These are phyloP conservation scores for Cyberlindnera sargentensis DNA, from an alignment of 805 yeast species.

Conservation along the genomic window DNA sequence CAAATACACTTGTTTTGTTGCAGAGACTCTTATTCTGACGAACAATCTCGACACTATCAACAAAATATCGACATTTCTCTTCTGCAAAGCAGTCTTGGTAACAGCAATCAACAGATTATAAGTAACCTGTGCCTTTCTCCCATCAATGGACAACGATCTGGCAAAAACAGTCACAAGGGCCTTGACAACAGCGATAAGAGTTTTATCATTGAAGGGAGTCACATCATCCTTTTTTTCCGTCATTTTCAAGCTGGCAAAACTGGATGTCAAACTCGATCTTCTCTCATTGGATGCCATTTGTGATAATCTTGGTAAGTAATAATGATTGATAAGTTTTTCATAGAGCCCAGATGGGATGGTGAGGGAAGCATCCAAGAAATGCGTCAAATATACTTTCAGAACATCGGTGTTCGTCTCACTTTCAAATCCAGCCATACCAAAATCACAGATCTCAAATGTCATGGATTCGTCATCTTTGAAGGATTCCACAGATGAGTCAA, in stretches of 20 bases:
- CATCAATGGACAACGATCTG: slow-evolving; percentile 19
- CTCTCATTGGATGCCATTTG: slow-evolving; percentile 9
- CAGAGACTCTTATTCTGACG: slow-evolving; percentile 45
- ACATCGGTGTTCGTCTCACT: slow-evolving; percentile 21
- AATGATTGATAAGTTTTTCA: slow-evolving; percentile 19
- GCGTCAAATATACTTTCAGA: slow-evolving; percentile 24
- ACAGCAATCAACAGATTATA: slow-evolving; percentile 24
- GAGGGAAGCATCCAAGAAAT: slow-evolving; percentile 21
- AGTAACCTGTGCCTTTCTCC: slow-evolving; percentile 22
- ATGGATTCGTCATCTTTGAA: slow-evolving; percentile 9
- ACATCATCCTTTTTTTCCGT: slow-evolving; percentile 1
- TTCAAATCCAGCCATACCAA: slow-evolving; percentile 14
- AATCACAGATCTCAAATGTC: slow-evolving; percentile 6
- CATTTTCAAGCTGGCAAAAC: slow-evolving; percentile 7
- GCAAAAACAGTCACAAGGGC: slow-evolving; percentile 24
- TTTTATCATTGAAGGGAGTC: slow-evolving; percentile 8
- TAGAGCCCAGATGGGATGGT: slow-evolving; percentile 7
- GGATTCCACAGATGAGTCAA: slow-evolving; percentile 16
- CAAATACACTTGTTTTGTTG: slow-evolving; percentile 39
- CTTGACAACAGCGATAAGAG: slow-evolving; percentile 14
- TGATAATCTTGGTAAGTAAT: slow-evolving; percentile 19
- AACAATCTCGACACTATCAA: slow-evolving; percentile 46
- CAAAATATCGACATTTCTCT: slow-evolving; percentile 30
- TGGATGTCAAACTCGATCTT: slow-evolving; percentile 23
- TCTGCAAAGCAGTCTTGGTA: slow-evolving; percentile 30